A percentile compares a stretch with the other conserved stretches of the same genome.
Evolutionary conservation across 2,329 filamentous ascomycete genomes (phyloP).

Genomic region (Fusarium avenaceum): DNA sequence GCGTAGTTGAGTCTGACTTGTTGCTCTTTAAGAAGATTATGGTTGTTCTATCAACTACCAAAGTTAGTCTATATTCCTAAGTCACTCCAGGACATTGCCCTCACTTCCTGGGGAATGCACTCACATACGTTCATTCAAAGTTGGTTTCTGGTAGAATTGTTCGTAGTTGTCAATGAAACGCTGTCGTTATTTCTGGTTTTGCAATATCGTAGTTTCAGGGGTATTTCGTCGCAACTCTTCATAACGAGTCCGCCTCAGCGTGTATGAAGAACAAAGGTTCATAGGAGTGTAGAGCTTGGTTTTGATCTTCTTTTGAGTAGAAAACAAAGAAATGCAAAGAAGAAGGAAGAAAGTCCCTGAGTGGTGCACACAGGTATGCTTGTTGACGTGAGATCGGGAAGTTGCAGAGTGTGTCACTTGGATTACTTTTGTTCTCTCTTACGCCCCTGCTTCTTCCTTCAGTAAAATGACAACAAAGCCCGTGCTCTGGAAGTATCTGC

Average conservation of each 20-base stretch:
- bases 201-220: background rate
- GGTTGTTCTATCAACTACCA: background rate
- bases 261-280: background rate
- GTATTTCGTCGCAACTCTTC: background rate
- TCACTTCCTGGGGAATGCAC: background rate
- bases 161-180: background rate
- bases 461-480: fast-evolving
- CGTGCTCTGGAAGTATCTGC: background rate
- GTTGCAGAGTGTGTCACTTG: constrained; percentile 13
- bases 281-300: fast-evolving
- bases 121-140: background rate
- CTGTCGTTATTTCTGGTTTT: background rate
- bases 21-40: background rate
- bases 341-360: background rate
- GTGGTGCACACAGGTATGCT: background rate
- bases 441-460: background rate
- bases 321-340: background rate
- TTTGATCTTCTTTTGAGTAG: fast-evolving
- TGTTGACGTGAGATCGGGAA: constrained; percentile 1
- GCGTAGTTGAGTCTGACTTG: background rate
- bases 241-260: background rate
- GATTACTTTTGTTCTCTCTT: background rate
- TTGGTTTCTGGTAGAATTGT: background rate
- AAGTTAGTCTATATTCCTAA: background rate
- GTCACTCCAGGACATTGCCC: background rate